phyloP scores from a whole-genome alignment of 2,329 filamentous ascomycete species.

The Biscogniauxia marginata region DNA sequence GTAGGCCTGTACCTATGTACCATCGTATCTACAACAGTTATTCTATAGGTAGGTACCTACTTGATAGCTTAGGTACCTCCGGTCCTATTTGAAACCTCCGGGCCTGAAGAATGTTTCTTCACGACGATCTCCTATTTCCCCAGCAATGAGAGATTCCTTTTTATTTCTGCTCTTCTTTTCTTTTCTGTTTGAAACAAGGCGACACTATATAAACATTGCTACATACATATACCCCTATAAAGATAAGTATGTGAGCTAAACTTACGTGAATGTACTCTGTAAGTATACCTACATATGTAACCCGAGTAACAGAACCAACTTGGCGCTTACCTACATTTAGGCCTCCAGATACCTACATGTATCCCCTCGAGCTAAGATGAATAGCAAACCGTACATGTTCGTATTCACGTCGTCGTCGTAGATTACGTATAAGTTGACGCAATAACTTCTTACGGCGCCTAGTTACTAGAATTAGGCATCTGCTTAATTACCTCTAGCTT shows the following conservation, averaged over 20 bases:
- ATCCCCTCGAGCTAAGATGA: too few relatives aligned
- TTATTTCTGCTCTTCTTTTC: not conserved
- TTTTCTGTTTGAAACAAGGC: not conserved
- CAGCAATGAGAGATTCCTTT: not conserved
- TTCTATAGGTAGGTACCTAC: not conserved
- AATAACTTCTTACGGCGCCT: not conserved
- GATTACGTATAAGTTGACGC: constrained; percentile 1
- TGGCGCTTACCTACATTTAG: not conserved
- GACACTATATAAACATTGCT: not conserved
- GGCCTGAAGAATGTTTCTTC: not conserved
- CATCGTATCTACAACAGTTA: not conserved
- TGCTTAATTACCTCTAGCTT: not conserved
- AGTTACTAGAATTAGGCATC: not conserved
- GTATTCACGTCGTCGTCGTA: not conserved
- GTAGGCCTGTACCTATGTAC: not conserved
- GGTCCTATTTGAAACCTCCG: not conserved
- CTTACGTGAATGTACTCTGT: not conserved
- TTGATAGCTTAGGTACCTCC: not conserved
- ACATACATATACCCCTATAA: too few relatives aligned
- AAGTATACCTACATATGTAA: not conserved
- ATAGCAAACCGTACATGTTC: not conserved
- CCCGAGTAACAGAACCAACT: too few relatives aligned
- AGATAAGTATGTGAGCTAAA: too few relatives aligned
- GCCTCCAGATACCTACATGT: not conserved
- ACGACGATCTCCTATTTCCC: not conserved